phyloP scores from a whole-genome alignment of 495 filamentous ascomycete genomes.

The Penicillium riverlandense region DNA sequence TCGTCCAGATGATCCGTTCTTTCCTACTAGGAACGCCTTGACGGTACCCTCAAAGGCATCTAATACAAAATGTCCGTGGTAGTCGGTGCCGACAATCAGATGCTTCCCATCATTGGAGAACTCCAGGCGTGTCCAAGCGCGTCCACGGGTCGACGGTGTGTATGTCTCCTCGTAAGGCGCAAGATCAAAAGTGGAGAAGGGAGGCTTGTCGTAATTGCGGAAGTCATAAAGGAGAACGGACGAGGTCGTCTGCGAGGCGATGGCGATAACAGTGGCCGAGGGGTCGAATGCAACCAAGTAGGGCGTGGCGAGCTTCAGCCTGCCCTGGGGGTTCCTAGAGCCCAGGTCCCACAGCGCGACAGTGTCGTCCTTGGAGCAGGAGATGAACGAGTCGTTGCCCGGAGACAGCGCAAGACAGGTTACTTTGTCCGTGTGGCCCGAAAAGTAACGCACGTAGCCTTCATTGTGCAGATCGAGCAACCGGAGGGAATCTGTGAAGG shows the following conservation, averaged over 20 bases:
- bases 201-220: constrained; percentile 83
- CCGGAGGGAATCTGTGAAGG: constrained; percentile 61
- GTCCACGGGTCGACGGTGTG: constrained; percentile 40
- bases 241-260: constrained; percentile 72
- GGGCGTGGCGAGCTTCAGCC: constrained; percentile 66
- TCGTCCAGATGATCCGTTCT: constrained; percentile 34
- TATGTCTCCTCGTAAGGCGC: constrained; percentile 50
- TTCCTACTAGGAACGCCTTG: constrained; percentile 54
- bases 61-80: constrained; percentile 74
- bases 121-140: constrained; percentile 75
- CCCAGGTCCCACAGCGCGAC: constrained; percentile 79
- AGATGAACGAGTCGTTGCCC: constrained; percentile 82
- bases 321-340: constrained; percentile 66
- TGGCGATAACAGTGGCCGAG: constrained; percentile 81
- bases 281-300: constrained; percentile 84
- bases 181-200: constrained; percentile 81
- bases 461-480: constrained; percentile 94
- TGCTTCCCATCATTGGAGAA: constrained; percentile 93
- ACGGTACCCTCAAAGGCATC: constrained; percentile 81
- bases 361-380: constrained; percentile 80
- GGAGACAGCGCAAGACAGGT: constrained; percentile 61
- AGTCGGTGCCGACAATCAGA: constrained; percentile 73
- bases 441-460: constrained; percentile 89
- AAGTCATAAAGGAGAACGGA: constrained; percentile 85
- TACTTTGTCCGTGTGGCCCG: constrained; percentile 75